Evolutionary conservation across 305 asterid genomes (phyloP).

Genomic region (Ilex paraguariensis): DNA sequence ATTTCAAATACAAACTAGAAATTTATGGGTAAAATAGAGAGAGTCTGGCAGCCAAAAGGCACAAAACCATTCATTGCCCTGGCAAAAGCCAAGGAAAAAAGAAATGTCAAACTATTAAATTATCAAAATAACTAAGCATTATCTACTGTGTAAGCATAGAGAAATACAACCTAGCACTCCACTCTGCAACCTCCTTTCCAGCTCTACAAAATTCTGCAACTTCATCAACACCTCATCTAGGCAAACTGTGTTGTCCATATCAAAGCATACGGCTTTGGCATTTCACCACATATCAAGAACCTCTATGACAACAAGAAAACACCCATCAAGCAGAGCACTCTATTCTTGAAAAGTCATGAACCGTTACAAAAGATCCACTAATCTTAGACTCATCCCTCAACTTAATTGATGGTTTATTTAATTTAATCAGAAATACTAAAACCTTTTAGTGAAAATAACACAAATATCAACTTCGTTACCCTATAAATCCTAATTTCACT

Average conservation of each 20-base stretch:
- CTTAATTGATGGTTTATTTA: too few species aligned
- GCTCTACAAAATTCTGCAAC: conserved; percentile 97
- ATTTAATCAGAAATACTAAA: too few species aligned
- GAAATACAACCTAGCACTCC: conserved; percentile 79
- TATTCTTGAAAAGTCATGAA: background rate
- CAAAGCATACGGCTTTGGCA: conserved; percentile 86
- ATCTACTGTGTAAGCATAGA: background rate
- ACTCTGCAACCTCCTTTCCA: conserved; percentile 89
- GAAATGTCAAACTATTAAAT: background rate
- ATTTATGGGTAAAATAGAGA: conserved; percentile 72
- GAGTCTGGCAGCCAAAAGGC: conserved; percentile 88
- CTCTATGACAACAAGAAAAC: conserved; percentile 41
- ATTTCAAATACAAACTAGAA: too few species aligned
- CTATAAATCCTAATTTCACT: too few species aligned
- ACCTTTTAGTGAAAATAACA: too few species aligned
- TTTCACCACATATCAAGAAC: conserved; percentile 70
- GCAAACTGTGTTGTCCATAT: conserved; percentile 97
- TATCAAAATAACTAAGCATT: too few species aligned
- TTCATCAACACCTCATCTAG: conserved; percentile 95
- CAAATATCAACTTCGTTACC: too few species aligned
- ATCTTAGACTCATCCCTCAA: too few species aligned
- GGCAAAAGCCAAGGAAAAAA: conserved; percentile 4
- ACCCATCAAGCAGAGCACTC: conserved; percentile 12
- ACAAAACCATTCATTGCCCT: conserved; percentile 97
- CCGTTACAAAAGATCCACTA: background rate